Percentiles rank a stretch among this genome's conserved stretches.
Evolutionary conservation across 1,139 yeast species (phyloP).

Genomic region (Blastobotrys persicus): DNA sequence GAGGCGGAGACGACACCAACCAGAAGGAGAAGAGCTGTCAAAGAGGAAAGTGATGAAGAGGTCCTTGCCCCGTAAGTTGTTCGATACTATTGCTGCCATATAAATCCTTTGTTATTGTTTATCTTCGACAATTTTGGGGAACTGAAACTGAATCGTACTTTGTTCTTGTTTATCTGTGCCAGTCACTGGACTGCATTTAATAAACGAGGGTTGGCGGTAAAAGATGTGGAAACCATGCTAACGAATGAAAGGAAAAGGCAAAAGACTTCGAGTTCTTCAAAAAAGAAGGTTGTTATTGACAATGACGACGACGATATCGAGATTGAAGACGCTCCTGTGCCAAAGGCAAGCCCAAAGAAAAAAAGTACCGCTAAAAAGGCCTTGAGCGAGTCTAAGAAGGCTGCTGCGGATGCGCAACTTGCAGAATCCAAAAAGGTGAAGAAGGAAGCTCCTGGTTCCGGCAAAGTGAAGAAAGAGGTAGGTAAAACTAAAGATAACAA

Average conservation of each 20-base stretch:
- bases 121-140: too few species aligned
- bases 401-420: not conserved
- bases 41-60: conserved; percentile 12
- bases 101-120: too few species aligned
- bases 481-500: conserved; percentile 2
- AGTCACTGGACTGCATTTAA: too few species aligned
- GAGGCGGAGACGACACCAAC: not conserved
- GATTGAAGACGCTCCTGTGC: conserved; percentile 1
- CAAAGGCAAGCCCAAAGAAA: not conserved
- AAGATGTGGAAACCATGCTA: too few species aligned
- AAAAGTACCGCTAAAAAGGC: not conserved
- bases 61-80: conserved; percentile 3
- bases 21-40: conserved; percentile 10
- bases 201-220: too few species aligned
- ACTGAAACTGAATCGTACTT: too few species aligned
- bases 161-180: too few species aligned
- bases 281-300: not conserved
- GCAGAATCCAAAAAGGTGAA: not conserved
- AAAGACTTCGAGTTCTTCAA: not conserved
- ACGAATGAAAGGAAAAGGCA: not conserved
- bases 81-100: too few species aligned
- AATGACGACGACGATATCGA: conserved; percentile 12
- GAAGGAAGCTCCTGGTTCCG: not conserved
- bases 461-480: not conserved
- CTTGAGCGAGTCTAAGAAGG: not conserved